These are phyloP conservation scores for Kodamaea hsintzibuensis DNA, from an alignment of 805 yeast species.

Conservation along the genomic window DNA sequence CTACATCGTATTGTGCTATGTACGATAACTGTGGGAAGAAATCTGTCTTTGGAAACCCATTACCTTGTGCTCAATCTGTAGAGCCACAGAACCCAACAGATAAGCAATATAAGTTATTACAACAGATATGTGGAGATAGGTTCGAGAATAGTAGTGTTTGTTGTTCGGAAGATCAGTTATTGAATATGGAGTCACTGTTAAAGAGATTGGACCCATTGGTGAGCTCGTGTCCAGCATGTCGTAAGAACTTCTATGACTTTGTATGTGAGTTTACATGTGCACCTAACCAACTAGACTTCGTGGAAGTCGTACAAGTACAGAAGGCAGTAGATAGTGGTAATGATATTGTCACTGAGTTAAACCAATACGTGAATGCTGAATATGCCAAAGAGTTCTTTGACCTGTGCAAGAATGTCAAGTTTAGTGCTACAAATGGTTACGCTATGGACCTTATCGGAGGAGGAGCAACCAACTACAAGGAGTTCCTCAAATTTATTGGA, in stretches of 20 bases:
- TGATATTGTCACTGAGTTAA: conserved; percentile 69
- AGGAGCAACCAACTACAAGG: conserved; percentile 76
- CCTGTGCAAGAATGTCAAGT: conserved; percentile 86
- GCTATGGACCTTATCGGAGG: conserved; percentile 98
- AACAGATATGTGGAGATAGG: conserved; percentile 63
- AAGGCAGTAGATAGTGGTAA: conserved; percentile 49
- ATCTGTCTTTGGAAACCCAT: conserved; percentile 70
- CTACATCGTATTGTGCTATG: conserved; percentile 45
- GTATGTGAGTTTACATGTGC: conserved; percentile 92
- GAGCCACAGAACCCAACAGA: conserved; percentile 49
- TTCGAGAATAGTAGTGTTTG: conserved; percentile 47
- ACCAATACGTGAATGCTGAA: conserved; percentile 55
- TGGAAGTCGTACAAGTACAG: conserved; percentile 60
- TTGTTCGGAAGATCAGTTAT: conserved; percentile 67
- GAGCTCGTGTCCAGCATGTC: conserved; percentile 82
- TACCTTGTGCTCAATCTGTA: conserved; percentile 73
- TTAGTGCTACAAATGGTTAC: conserved; percentile 90
- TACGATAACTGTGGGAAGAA: conserved; percentile 76
- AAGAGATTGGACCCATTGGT: conserved; percentile 43
- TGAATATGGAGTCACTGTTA: conserved; percentile 46
- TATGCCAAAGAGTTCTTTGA: conserved; percentile 71
- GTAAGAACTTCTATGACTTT: conserved; percentile 76
- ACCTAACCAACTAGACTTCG: conserved; percentile 73
- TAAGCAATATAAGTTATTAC: conserved; percentile 47
- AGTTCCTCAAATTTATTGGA: conserved; percentile 85